Percentiles rank a stretch among this genome's conserved stretches.
Conservation (phyloP, 1,284 basidiomycete genomes). For the Marasmius oreades region DNA sequence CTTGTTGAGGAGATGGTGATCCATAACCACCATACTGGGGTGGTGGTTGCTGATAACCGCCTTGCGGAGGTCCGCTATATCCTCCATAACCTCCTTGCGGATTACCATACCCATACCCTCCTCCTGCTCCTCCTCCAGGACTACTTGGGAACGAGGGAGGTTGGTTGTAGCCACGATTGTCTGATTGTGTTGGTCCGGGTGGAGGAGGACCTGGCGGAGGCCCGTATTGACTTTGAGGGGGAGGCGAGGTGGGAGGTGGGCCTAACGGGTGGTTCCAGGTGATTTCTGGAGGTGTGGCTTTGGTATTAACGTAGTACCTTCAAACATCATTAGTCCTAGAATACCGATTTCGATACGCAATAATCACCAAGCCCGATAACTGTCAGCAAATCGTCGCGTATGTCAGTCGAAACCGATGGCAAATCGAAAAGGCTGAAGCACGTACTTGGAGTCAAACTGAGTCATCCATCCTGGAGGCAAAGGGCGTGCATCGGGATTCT, state of each 20-base stretch:
- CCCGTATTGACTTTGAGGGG: slow-evolving; percentile 34
- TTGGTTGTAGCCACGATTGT: not conserved
- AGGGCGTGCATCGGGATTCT: slow-evolving; percentile 61
- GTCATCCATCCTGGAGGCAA: slow-evolving; percentile 68
- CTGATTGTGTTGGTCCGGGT: slow-evolving; percentile 23
- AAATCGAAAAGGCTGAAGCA: slow-evolving; percentile 20
- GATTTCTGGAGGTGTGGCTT: slow-evolving; percentile 54
- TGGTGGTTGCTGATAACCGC: slow-evolving; percentile 11
- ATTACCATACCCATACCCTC: slow-evolving; percentile 24
- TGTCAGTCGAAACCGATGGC: slow-evolving; percentile 17
- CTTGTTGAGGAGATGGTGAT: slow-evolving; percentile 16
- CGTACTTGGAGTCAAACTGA: slow-evolving; percentile 67
- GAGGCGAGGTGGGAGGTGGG: slow-evolving; percentile 33
- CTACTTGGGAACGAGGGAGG: slow-evolving; percentile 28
- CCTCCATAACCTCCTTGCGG: slow-evolving; percentile 18
- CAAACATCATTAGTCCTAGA: not conserved
- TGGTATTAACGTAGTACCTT: slow-evolving; percentile 74
- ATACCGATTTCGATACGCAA: not conserved
- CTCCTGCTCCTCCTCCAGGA: slow-evolving; percentile 24
- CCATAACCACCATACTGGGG: slow-evolving; percentile 14
- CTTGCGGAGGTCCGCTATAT: slow-evolving; percentile 20
- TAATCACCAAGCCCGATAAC: slow-evolving; percentile 65
- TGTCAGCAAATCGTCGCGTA: slow-evolving; percentile 28
- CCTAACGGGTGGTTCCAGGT: slow-evolving; percentile 67
- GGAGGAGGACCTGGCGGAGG: slow-evolving; percentile 44